Percentiles rank a stretch among this genome's conserved stretches.
These are phyloP conservation scores for Dipodascopsis uninucleata DNA, from an alignment of 805 yeast genomes.

Conservation along the genomic window DNA sequence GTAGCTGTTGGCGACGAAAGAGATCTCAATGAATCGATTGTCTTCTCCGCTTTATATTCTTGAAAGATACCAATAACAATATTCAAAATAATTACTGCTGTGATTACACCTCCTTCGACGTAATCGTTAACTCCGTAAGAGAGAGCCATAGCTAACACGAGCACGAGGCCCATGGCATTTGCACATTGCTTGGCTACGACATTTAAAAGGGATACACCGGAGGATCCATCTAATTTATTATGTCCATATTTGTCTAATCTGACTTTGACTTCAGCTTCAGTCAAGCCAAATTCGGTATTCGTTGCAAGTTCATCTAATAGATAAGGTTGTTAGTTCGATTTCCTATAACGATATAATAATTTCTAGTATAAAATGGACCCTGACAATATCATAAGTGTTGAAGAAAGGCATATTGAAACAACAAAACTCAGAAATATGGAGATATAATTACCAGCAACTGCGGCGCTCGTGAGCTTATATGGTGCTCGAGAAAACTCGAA, in stretches of 20 bases:
- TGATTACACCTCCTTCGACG: slow-evolving; percentile 80
- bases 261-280: slow-evolving; percentile 36
- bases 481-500: slow-evolving; percentile 9
- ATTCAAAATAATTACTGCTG: slow-evolving; percentile 60
- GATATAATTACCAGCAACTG: slow-evolving; percentile 14
- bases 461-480: slow-evolving; percentile 5
- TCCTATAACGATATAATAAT: background rate
- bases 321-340: background rate
- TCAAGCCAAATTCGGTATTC: slow-evolving; percentile 48
- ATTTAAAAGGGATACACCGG: slow-evolving; percentile 49
- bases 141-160: slow-evolving; percentile 40
- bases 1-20: slow-evolving; percentile 69
- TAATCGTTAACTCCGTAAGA: slow-evolving; percentile 72
- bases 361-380: background rate
- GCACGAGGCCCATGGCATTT: slow-evolving; percentile 74
- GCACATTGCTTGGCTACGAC: slow-evolving; percentile 64
- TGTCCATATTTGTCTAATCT: slow-evolving; percentile 46
- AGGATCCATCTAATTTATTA: slow-evolving; percentile 60
- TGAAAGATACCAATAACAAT: slow-evolving; percentile 65
- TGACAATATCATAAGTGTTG: background rate
- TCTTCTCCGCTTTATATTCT: slow-evolving; percentile 70
- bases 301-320: slow-evolving; percentile 39
- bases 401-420: background rate
- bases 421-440: background rate
- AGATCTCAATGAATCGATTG: slow-evolving; percentile 68